Percentiles rank a stretch among this genome's conserved stretches.
phyloP scores from a whole-genome alignment of 202 grass and related monocot species.

The Setaria italica region DNA sequence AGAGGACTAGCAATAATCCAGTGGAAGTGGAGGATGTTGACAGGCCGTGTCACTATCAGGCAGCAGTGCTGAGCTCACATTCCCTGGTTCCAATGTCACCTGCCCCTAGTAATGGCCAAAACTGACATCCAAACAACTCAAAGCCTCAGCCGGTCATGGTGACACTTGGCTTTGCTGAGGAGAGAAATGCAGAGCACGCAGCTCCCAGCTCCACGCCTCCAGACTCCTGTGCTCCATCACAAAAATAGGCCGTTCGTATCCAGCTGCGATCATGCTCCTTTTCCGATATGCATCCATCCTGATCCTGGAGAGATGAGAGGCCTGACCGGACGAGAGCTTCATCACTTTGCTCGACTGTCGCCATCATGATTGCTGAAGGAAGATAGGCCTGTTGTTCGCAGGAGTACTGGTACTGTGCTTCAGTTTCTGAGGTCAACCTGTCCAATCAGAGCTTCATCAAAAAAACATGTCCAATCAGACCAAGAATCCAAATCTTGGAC shows the following conservation, averaged over 20 bases:
- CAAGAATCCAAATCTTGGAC: constrained; percentile 25
- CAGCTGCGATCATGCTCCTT: background rate
- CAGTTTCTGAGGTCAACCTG: constrained; percentile 2
- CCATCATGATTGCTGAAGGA: background rate
- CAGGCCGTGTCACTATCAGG: background rate
- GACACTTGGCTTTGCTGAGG: no score
- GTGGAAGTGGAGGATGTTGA: background rate
- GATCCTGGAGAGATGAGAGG: background rate
- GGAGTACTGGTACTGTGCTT: background rate
- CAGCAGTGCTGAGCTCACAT: background rate
- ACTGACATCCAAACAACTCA: background rate
- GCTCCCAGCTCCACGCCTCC: no score
- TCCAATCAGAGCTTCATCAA: background rate
- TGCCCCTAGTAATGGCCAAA: background rate
- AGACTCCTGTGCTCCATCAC: background rate
- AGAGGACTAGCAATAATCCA: background rate
- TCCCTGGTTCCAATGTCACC: background rate
- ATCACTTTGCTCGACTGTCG: background rate
- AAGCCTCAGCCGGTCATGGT: background rate
- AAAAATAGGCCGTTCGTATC: background rate
- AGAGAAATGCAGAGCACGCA: no score
- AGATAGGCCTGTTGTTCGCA: background rate
- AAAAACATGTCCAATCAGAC: constrained; percentile 26
- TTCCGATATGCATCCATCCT: background rate
- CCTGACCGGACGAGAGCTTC: no score